Conservation (phyloP, 2,329 filamentous ascomycete species). For the Ceratocystis ficicola region DNA sequence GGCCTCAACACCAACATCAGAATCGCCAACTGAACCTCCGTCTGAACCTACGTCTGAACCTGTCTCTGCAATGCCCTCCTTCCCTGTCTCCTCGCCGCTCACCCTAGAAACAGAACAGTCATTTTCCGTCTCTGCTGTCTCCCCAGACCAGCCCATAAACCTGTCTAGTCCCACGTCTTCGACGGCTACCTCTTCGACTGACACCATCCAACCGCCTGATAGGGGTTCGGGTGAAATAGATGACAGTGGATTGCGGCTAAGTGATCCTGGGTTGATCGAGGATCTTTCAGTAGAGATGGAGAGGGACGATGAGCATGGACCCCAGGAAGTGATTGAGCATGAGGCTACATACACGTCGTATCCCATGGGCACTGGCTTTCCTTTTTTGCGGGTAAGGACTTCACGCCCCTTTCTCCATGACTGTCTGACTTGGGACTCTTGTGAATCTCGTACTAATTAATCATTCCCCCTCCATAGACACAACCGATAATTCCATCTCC, state of each 20-base stretch:
- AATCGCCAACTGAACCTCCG: not conserved
- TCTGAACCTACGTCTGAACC: not conserved
- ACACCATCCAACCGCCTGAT: not conserved
- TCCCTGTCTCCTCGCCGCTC: not conserved
- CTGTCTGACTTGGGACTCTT: not conserved
- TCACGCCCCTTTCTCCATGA: not conserved
- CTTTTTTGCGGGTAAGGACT: not conserved
- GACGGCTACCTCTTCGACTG: not conserved
- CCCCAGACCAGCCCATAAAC: not conserved
- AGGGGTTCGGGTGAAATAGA: not conserved
- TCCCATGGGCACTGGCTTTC: not conserved
- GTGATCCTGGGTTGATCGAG: not conserved
- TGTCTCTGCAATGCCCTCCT: not conserved
- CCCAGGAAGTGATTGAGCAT: not conserved
- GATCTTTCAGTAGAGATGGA: not conserved
- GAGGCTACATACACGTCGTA: not conserved
- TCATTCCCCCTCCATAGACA: not conserved
- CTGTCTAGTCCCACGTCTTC: not conserved
- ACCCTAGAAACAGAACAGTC: not conserved
- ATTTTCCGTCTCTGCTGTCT: not conserved
- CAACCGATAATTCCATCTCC: constrained; percentile 63
- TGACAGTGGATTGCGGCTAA: not conserved
- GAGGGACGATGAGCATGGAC: not conserved
- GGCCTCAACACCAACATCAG: not conserved
- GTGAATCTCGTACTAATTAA: not conserved